phyloP scores from a whole-genome alignment of 179 eudicot genomes.

The Gypsophila paniculata region DNA sequence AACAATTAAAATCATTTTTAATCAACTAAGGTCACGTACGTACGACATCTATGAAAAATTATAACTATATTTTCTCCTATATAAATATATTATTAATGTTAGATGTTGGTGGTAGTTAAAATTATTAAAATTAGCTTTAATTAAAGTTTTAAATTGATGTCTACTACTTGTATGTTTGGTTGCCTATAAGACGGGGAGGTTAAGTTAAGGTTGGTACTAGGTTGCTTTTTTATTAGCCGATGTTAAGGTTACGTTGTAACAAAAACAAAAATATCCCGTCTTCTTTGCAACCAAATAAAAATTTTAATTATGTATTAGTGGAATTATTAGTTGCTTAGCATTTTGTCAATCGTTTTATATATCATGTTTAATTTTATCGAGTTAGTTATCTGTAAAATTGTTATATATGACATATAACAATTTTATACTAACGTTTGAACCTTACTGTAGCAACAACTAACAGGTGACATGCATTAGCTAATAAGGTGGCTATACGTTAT shows the following conservation, averaged over 20 bases:
- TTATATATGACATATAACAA: no score
- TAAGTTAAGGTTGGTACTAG: slow-evolving; percentile 6
- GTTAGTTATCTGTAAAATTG: no score
- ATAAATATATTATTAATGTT: slow-evolving; percentile 1
- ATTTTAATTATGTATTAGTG: slow-evolving; percentile 13
- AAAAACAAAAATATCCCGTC: slow-evolving; percentile 27
- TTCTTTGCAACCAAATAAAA: slow-evolving; percentile 42
- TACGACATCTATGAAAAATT: background rate
- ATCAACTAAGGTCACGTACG: background rate
- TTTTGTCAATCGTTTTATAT: background rate
- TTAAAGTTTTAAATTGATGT: background rate
- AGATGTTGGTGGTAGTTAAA: slow-evolving; percentile 11
- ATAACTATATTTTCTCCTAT: background rate
- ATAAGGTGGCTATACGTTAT: no score
- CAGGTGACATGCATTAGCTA: no score
- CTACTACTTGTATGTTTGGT: slow-evolving; percentile 33
- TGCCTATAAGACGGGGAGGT: slow-evolving; percentile 36
- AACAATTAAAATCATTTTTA: background rate
- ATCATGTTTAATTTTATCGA: background rate
- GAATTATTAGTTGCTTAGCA: background rate
- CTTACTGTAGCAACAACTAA: no score
- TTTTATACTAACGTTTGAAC: no score
- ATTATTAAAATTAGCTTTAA: background rate
- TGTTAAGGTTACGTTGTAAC: slow-evolving; percentile 1
- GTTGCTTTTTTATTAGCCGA: background rate